These are phyloP conservation scores for Chlamydomonas sp. DNA, from an alignment of 139 green algal species.

Conservation along the genomic window DNA sequence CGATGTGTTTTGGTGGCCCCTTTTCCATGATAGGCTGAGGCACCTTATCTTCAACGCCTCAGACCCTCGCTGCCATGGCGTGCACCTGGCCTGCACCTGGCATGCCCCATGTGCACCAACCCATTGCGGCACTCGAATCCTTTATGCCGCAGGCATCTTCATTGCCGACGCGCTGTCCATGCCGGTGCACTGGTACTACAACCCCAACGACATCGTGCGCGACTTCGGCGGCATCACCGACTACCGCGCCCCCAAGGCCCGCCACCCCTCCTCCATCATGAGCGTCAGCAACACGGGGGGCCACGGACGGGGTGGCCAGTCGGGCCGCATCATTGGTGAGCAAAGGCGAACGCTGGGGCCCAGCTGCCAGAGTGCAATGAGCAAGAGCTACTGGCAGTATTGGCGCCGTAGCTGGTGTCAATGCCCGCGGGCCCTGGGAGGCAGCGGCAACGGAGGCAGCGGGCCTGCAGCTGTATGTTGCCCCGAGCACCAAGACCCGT, in stretches of 20 bases:
- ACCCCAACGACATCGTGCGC: conserved; percentile 43
- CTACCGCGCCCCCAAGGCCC: conserved; percentile 49
- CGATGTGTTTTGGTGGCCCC: too few relatives aligned
- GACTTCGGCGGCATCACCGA: conserved; percentile 59
- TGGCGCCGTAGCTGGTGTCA: too few relatives aligned
- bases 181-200: conserved; percentile 73
- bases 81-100: too few relatives aligned
- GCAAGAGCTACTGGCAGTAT: too few relatives aligned
- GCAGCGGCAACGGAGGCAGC: too few relatives aligned
- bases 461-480: too few relatives aligned
- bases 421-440: too few relatives aligned
- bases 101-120: neutral
- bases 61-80: too few relatives aligned
- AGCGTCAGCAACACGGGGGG: conserved; percentile 68
- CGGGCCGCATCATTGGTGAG: conserved; percentile 61
- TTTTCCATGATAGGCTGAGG: too few relatives aligned
- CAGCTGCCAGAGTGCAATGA: too few relatives aligned
- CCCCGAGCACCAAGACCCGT: neutral
- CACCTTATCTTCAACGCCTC: too few relatives aligned
- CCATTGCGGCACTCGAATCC: neutral
- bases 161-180: conserved; percentile 69
- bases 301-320: conserved; percentile 67
- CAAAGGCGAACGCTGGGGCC: too few relatives aligned
- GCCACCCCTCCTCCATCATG: conserved; percentile 71
- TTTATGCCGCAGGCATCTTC: conserved; percentile 43